A percentile compares a stretch with the other conserved stretches of the same genome.
Conservation (phyloP, 345 rosid species). For the Gossypioides kirkii region DNA sequence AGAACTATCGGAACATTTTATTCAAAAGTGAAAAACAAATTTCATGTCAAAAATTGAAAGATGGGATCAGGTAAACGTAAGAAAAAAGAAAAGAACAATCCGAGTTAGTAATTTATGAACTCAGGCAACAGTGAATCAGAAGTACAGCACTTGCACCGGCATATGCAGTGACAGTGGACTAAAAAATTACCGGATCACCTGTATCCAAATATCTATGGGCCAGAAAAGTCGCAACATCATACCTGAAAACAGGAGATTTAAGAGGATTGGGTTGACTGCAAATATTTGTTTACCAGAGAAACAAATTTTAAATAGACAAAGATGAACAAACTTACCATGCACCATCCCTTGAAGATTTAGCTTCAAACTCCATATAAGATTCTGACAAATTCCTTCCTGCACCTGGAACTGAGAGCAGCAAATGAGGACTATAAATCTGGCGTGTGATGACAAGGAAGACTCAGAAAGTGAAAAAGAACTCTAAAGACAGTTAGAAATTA, state of each 20-base stretch:
- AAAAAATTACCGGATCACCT: conserved; percentile 49
- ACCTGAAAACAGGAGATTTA: conserved; percentile 39
- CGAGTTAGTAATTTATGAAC: neutral
- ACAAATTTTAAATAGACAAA: neutral
- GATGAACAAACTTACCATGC: conserved; percentile 64
- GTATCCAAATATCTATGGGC: conserved; percentile 56
- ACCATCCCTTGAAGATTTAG: conserved; percentile 94
- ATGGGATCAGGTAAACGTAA: neutral
- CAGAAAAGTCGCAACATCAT: conserved; percentile 58
- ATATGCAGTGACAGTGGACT: conserved; percentile 2
- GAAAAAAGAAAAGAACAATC: neutral
- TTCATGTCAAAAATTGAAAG: neutral
- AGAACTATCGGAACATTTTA: neutral
- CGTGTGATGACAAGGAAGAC: neutral
- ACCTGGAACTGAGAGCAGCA: conserved; percentile 33
- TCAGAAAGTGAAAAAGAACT: neutral
- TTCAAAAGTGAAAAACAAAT: neutral
- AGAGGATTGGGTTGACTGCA: neutral
- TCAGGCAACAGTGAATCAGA: neutral
- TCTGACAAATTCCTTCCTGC: conserved; percentile 59
- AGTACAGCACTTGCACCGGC: neutral
- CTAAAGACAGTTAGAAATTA: neutral
- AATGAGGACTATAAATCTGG: conserved; percentile 9
- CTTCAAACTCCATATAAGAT: conserved; percentile 82
- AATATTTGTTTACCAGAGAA: neutral